phyloP scores from a whole-genome alignment of 176 grass and related monocot genomes.

The Typha latifolia region DNA sequence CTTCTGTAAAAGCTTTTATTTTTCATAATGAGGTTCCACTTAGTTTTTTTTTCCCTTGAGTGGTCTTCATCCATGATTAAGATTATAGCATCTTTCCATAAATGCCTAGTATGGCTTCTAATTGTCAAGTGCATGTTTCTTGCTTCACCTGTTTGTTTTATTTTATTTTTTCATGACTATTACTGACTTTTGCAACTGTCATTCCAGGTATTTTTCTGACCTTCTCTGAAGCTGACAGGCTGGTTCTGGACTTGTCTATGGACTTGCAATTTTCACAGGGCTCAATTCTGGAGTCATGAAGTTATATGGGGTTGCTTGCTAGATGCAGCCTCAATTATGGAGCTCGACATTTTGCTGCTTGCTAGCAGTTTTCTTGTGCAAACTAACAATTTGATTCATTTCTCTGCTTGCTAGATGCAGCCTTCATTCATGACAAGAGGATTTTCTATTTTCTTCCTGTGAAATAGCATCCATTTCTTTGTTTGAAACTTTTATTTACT shows the following conservation, averaged over 20 bases:
- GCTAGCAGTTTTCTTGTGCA: not conserved
- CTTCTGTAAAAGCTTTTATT: not conserved
- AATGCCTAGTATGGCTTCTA: conserved; percentile 20
- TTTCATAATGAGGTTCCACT: not conserved
- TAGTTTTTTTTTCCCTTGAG: too few species aligned
- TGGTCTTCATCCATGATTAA: not conserved
- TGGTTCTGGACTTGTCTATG: conserved; percentile 33
- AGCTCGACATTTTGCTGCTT: too few species aligned
- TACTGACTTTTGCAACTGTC: conserved; percentile 29
- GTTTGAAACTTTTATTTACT: conserved; percentile 1
- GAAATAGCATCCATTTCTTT: conserved; percentile 8
- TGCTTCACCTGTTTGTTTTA: conserved; percentile 1
- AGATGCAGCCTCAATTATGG: conserved; percentile 7
- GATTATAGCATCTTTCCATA: not conserved
- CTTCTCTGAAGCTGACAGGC: conserved; percentile 97
- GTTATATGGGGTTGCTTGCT: conserved; percentile 17
- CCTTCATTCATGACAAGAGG: conserved; percentile 8
- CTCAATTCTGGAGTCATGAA: conserved; percentile 27
- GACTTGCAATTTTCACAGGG: conserved; percentile 40
- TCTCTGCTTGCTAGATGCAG: conserved; percentile 9
- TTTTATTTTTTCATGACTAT: conserved; percentile 3
- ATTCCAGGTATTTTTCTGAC: conserved; percentile 97
- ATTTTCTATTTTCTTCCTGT: conserved; percentile 2
- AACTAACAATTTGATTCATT: conserved; percentile 8
- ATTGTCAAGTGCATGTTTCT: conserved; percentile 10